phyloP scores from a whole-genome alignment of 2,329 filamentous ascomycete species.

The Pseudocercospora crystallina region DNA sequence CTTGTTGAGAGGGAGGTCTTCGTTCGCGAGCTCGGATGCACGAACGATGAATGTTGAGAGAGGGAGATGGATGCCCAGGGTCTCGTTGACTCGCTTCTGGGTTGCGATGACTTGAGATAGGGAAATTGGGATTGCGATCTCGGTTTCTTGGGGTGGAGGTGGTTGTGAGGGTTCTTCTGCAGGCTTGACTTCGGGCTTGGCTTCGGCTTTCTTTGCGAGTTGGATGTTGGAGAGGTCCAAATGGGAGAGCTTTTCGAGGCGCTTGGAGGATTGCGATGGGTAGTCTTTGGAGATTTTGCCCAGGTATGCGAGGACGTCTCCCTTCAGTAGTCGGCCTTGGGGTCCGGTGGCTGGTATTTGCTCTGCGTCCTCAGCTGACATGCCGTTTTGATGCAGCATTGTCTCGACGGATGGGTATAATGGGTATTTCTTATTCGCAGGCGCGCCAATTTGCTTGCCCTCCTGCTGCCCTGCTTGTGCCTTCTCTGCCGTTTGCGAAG shows the following conservation, averaged over 20 bases:
- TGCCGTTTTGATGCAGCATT: slow-evolving; percentile 74
- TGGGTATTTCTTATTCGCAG: slow-evolving; percentile 67
- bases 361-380: slow-evolving; percentile 72
- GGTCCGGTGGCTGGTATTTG: slow-evolving; percentile 88
- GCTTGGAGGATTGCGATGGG: slow-evolving; percentile 67
- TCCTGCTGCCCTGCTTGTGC: slow-evolving; percentile 11
- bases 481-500: slow-evolving; percentile 13
- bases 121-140: slow-evolving; percentile 73
- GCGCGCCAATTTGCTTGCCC: slow-evolving; percentile 41
- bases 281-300: slow-evolving; percentile 73
- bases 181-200: slow-evolving; percentile 48
- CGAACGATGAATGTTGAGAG: slow-evolving; percentile 83
- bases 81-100: slow-evolving; percentile 75
- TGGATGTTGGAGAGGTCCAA: slow-evolving; percentile 97
- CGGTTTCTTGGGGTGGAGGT: slow-evolving; percentile 49
- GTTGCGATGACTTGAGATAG: slow-evolving; percentile 75
- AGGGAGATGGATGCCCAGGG: slow-evolving; percentile 76
- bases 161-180: slow-evolving; percentile 42
- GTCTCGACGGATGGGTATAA: slow-evolving; percentile 81
- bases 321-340: slow-evolving; percentile 85
- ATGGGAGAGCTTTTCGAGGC: slow-evolving; percentile 73
- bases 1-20: slow-evolving; percentile 71
- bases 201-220: slow-evolving; percentile 51
- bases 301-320: slow-evolving; percentile 87
- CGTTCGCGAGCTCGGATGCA: slow-evolving; percentile 83